Evolutionary conservation across 495 filamentous ascomycete genomes (phyloP), one percentile per base, ranked within the genome.

Genomic region (Letharia lupina): DNA sequence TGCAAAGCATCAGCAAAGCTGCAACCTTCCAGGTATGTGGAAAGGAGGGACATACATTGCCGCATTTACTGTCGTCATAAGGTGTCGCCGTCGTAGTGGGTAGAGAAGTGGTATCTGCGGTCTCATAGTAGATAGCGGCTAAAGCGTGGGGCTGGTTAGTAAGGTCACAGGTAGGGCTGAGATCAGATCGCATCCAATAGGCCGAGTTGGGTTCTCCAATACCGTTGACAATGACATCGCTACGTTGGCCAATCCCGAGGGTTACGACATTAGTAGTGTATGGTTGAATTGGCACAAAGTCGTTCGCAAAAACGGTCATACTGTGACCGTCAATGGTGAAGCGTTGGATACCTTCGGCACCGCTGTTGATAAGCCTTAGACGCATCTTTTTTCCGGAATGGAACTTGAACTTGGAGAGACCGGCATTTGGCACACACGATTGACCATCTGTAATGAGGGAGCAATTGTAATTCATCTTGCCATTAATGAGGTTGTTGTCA

Each of bases 301-400:
- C 73, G 60, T 76, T 75, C 40, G 79, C 73, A 66, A 78, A 73
- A 52, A 77, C 69, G 0, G 60, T 75, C 63, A 79, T 66, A 0
- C 57, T 70, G 62, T 74, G 72, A 13, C 69, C 70, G 63, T 81
- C 77, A 59, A 79, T 79, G 12, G 58, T 72, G 63, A 78, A 75
- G 54, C 72, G 68, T 52, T 73, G 67, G 41, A 79, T 74, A n/a
- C 73, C 77, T 48, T 84, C 81, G 11, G 80, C 74, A 4, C 77
- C 79, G 12, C 74, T 73, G 69, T 86, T 86, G 65, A 88, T 76
- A 2, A 89, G 70, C 6, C 85, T 74, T 4, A 89, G 68, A 8
- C 77, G 76, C 63, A 85, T 79, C 44, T 73, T 79, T 66, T 77
- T 71, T 41, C 81, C 80, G 4, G 72, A 71, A 44, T 72, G 65